These are phyloP conservation scores for Viola pubescens DNA, from an alignment of 441 rosid genomes.

Conservation along the genomic window DNA sequence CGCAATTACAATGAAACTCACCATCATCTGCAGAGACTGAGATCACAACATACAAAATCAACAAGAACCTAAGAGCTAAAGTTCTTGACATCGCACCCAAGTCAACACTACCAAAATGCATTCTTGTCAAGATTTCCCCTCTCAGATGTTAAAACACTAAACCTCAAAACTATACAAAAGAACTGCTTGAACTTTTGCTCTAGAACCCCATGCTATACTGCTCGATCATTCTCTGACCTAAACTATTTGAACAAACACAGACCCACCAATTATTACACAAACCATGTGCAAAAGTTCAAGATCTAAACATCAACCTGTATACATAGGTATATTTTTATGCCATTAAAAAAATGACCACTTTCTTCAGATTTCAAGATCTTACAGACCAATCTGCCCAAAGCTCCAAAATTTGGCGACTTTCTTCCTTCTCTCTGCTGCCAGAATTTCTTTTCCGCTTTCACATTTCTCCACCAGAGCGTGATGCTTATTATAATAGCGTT, in stretches of 20 bases:
- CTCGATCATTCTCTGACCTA: background rate
- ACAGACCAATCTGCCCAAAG: background rate
- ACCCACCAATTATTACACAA: background rate
- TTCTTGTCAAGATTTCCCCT: conserved; percentile 9
- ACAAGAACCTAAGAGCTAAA: conserved; percentile 33
- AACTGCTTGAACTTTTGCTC: background rate
- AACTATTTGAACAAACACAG: background rate
- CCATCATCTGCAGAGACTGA: conserved; percentile 35
- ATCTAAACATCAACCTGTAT: conserved; percentile 10
- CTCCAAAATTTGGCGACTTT: conserved; percentile 4
- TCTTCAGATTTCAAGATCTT: conserved; percentile 22
- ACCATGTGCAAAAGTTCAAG: conserved; percentile 9
- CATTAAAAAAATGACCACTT: background rate
- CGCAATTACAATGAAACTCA: conserved; percentile 75
- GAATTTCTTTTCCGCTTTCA: too few species aligned
- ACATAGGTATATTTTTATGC: background rate
- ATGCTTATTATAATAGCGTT: background rate
- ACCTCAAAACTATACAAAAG: background rate
- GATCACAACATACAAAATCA: conserved; percentile 35
- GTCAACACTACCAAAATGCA: conserved; percentile 19
- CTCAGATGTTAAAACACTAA: background rate
- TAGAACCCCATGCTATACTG: conserved; percentile 1
- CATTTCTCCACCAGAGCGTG: too few species aligned
- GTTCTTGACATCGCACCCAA: conserved; percentile 45
- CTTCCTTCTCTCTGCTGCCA: background rate